Conservation (phyloP, 1,284 basidiomycete species). For the Grifola frondosa region DNA sequence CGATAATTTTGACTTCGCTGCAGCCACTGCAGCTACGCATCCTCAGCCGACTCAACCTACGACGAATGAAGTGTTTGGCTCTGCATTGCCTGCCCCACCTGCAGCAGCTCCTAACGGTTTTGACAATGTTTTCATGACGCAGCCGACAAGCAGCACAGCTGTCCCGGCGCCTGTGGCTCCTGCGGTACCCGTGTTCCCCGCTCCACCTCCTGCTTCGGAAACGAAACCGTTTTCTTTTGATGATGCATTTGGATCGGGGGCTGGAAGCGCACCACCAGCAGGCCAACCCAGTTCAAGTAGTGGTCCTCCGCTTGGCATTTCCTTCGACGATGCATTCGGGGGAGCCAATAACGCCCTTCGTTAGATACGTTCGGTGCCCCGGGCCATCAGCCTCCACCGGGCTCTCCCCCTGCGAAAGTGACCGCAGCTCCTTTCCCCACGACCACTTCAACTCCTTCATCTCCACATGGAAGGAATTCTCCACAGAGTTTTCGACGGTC, state of each 20-base stretch:
- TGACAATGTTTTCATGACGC: slow-evolving; percentile 25
- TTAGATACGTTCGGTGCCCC: slow-evolving; percentile 35
- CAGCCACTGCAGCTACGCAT: slow-evolving; percentile 41
- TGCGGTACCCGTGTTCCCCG: slow-evolving; percentile 14
- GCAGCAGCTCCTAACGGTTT: slow-evolving; percentile 17
- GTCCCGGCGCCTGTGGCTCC: slow-evolving; percentile 15
- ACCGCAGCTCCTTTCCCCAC: slow-evolving; percentile 34
- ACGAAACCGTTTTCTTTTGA: slow-evolving; percentile 45
- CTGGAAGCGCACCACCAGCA: slow-evolving; percentile 8
- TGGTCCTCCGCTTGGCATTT: slow-evolving; percentile 32
- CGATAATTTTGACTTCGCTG: slow-evolving; percentile 82
- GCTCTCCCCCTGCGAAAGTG: slow-evolving; percentile 30
- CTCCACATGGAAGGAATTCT: slow-evolving; percentile 32
- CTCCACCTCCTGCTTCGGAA: slow-evolving; percentile 12
- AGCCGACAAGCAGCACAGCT: slow-evolving; percentile 23
- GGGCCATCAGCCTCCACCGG: slow-evolving; percentile 28
- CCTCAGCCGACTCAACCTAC: slow-evolving; percentile 14
- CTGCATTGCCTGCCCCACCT: slow-evolving; percentile 19
- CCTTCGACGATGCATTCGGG: slow-evolving; percentile 63
- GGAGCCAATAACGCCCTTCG: slow-evolving; percentile 43
- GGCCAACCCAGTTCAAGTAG: slow-evolving; percentile 14
- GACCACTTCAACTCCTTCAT: slow-evolving; percentile 36
- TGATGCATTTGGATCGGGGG: slow-evolving; percentile 44
- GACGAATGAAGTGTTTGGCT: slow-evolving; percentile 8
- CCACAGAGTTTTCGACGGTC: slow-evolving; percentile 31